Evolutionary conservation across 306 rosid genomes (phyloP), one percentile per base, ranked within the genome.

Genomic region (Malus asiatica): DNA sequence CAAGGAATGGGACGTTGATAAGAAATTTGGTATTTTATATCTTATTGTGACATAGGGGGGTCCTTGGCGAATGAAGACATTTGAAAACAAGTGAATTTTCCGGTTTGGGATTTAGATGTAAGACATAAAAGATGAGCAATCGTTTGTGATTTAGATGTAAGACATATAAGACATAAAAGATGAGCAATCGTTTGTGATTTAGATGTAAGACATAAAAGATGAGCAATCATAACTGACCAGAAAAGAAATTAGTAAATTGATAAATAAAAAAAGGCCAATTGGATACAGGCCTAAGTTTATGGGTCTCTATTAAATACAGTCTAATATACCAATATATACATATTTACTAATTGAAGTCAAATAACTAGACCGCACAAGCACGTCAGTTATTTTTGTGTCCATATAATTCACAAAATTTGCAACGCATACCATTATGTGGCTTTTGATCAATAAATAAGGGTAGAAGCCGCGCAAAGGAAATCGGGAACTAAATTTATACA

Each of bases 1-100:
- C 66, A 90, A 79, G 89, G 57, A 86, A 82, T 23, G 42, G 69
- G 72, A 32, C 35, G 74, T 33, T 33, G 53, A 11, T 22, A 61
- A 22, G 23, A 11, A 13, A 20, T 44, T 61, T 11, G 25, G 10
- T n/a, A 9, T 62, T 52, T 15, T 42, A 22, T 42, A 22, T 78
- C 22, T 5, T 10, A 5, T 44, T 23, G 25, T 19, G 1, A 33
- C 23, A 3, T 61, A 2, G n/a, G 52, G n/a, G 52, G 52, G 57
- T 72, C 72, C 25, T 51, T 30, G 77, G 25, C 32, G 40, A 62
- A 51, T 46, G 38, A 11, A 32, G 57, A 58, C 69, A 23, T n/a
- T 58, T 16, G 11, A 67, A n/a, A 67, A 7, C 32, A 16, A 30
- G 66, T 59, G 11, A 57, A 12, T 66, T 46, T 68, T 12, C 23